Evolutionary conservation across 1,139 yeast genomes (phyloP), one percentile per base, ranked within the genome.

Genomic region (Hemisphaericaspora subhashii): DNA sequence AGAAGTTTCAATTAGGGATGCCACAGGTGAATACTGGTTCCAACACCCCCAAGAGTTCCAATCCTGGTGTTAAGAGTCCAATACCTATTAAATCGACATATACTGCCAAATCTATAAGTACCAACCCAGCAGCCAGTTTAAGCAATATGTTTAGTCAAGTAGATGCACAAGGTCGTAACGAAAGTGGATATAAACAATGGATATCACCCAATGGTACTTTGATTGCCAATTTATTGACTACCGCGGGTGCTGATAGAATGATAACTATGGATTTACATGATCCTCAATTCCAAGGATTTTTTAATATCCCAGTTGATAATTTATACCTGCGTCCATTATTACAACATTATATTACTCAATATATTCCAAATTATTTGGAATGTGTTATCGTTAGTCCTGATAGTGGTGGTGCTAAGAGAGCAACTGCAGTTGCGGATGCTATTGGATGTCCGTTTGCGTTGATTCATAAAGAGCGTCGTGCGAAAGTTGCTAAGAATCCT

Each of bases 191-290:
- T 64, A 85, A 86, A 57, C 85, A 89, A 53, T 92, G 98, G 98
- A 83, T 90, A 22, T 95, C 97, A 0, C 98, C 90, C 61, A 84
- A 92, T 35, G 98, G 99, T 8, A 89, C 96, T 3, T 70, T 94
- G 45, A 79, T 94, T 46, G 98, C 98, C 31, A 85, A 89, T 53
- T 66, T 92, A 48, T 68, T 94, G 48, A 86, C 89, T 10, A 81
- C 95, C 3, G 95, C 98, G 0, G 98, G 99, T 24, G 96, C 98
- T 1, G 95, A 94, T 63, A 90, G 95, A 54, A 82, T 92, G 46
- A 89, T 94, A 47, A 92, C 99, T 9, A 90, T 92, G 98, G 99
- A 94, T 58, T 73, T 94, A 43, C 98, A 92, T 58, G 98, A 90
- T 58, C 88, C 92, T 3, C 97, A 89, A 64, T 89, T 86, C 61